phyloP scores from a whole-genome alignment of 768 basidiomycete genomes.

The Kwoniella newhampshirensis region DNA sequence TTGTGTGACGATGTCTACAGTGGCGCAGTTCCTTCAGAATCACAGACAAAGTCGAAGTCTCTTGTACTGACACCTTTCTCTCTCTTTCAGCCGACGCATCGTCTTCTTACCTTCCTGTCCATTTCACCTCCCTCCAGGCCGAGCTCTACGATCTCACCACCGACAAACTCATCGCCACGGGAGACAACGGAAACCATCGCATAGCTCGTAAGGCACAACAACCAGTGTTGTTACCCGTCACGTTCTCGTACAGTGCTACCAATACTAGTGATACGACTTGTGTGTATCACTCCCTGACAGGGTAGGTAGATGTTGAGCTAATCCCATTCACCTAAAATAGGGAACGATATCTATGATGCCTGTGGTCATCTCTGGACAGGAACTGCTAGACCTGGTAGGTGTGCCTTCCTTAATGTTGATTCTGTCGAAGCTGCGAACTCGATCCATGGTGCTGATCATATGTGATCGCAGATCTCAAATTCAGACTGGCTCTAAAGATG shows the following conservation, averaged over 20 bases:
- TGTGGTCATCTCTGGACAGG: slow-evolving; percentile 52
- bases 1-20: neutral
- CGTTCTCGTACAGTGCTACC: slow-evolving; percentile 75
- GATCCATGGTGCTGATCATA: neutral
- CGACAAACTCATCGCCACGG: slow-evolving; percentile 65
- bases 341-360: slow-evolving; percentile 50
- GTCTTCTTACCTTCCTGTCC: slow-evolving; percentile 73
- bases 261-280: slow-evolving; percentile 84
- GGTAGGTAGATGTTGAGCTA: neutral
- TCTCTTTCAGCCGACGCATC: slow-evolving; percentile 62
- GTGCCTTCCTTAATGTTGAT: neutral
- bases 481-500: slow-evolving; percentile 69
- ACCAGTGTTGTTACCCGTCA: slow-evolving; percentile 70
- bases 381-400: slow-evolving; percentile 40
- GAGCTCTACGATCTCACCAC: slow-evolving; percentile 70
- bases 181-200: slow-evolving; percentile 61
- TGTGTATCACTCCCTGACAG: slow-evolving; percentile 48
- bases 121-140: slow-evolving; percentile 68
- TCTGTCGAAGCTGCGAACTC: neutral
- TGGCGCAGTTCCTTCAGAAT: neutral
- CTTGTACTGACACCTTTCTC: neutral
- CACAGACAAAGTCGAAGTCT: neutral
- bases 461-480: slow-evolving; percentile 56
- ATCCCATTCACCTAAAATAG: slow-evolving; percentile 25
- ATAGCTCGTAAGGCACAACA: slow-evolving; percentile 68